phyloP scores from a whole-genome alignment of 352 stramenopile species.

The Phytophthora pistaciae region DNA sequence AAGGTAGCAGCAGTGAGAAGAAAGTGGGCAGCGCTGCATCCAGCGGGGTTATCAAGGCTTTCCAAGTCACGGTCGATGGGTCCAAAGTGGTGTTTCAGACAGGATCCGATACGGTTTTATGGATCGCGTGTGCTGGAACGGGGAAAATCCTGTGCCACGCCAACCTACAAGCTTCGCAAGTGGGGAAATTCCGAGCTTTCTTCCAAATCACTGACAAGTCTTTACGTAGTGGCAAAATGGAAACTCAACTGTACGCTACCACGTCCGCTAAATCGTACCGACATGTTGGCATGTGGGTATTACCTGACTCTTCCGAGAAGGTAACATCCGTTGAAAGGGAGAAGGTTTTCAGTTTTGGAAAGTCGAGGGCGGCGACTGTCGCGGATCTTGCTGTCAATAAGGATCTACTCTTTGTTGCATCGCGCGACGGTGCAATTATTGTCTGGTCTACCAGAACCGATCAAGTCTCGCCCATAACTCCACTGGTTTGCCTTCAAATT shows the following conservation, averaged over 20 bases:
- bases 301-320: background rate
- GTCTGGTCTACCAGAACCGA: conserved; percentile 19
- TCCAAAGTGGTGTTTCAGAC: conserved; percentile 26
- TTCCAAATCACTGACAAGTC: conserved; percentile 13
- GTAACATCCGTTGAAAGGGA: background rate
- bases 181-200: conserved; percentile 9
- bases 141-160: conserved; percentile 17
- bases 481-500: conserved; percentile 22
- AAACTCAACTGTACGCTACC: conserved; percentile 22
- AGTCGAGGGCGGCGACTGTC: conserved; percentile 3
- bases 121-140: conserved; percentile 21
- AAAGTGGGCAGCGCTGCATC: conserved; percentile 1
- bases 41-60: conserved; percentile 17
- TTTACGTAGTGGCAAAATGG: background rate
- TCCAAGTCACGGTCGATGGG: conserved; percentile 19
- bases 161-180: conserved; percentile 9
- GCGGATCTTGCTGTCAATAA: conserved; percentile 6
- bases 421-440: conserved; percentile 19
- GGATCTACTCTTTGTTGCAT: conserved; percentile 19
- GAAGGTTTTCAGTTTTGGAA: conserved; percentile 19
- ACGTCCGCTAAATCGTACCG: conserved; percentile 22
- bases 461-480: conserved; percentile 5
- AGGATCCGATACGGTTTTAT: conserved; percentile 8
- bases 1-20: background rate
- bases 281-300: conserved; percentile 19